Percentiles rank a stretch among this genome's conserved stretches.
Conservation (phyloP, 163 green algal genomes). For the Chloromonas sp. region DNA sequence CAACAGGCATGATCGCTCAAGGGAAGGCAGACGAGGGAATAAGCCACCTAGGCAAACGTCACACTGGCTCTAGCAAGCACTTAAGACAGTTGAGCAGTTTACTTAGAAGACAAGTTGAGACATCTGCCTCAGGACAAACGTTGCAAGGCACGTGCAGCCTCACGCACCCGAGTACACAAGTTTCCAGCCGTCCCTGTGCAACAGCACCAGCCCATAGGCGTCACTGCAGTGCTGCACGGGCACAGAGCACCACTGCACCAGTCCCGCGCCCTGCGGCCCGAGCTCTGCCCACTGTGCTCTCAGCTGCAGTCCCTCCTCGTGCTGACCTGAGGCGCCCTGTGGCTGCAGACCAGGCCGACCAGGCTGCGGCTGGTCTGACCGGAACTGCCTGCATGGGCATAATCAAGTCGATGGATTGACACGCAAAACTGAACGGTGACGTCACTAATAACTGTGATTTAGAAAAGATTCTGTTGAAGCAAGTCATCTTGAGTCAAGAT, state of each 20-base stretch:
- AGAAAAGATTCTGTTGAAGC: too few species aligned
- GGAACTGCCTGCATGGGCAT: background rate
- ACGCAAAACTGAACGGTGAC: too few species aligned
- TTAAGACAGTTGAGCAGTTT: too few species aligned
- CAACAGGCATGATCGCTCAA: too few species aligned
- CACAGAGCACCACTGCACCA: constrained; percentile 32
- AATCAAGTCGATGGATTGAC: too few species aligned
- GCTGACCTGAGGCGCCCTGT: background rate
- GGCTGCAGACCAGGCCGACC: background rate
- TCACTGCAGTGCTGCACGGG: constrained; percentile 49
- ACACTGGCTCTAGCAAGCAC: too few species aligned
- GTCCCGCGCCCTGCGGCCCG: constrained; percentile 11
- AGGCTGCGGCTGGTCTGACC: background rate
- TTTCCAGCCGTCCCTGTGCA: constrained; percentile 53
- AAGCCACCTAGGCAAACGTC: too few species aligned
- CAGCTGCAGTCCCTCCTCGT: background rate
- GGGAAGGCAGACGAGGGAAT: too few species aligned
- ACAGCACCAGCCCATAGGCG: constrained; percentile 66
- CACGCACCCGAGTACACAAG: constrained; percentile 75
- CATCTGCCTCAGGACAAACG: too few species aligned
- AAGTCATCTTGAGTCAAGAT: too few species aligned
- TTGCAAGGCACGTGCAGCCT: background rate
- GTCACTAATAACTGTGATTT: too few species aligned
- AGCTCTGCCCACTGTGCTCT: background rate
- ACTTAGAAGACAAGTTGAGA: too few species aligned